Base-by-base conservation (phyloP, 257 asterid species). In the Solanum megistacrolobum region DNA sequence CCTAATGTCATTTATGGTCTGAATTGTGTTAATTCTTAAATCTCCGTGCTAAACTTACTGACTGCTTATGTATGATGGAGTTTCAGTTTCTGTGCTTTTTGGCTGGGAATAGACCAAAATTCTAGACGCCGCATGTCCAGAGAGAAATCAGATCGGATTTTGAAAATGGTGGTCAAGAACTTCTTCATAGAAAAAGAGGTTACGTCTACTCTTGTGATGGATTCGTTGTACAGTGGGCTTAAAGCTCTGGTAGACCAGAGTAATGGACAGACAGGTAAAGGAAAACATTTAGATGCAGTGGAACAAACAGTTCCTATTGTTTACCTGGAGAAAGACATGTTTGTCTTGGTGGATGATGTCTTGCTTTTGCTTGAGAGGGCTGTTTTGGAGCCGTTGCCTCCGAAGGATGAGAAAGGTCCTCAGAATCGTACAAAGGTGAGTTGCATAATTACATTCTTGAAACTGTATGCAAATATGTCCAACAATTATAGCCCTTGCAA, bases 151-250 rank as follows among this genome's bases (percentile, higher is more conserved):
- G 99, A 95, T 92, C 91, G 95, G 31, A 92, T 97, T 85, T 91
- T 96, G 62, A 96, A 93, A 93, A 93, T 93, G 60, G 93, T 97
- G 68, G 99, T 96, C 90, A 95, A 96, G 87, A 94, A 93, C 90
- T 97, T 97, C 89, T 97, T 97, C 89, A 92, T 96, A 83, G 99
- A 95, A 91, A 97, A 97, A 90, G 99, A 97, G 92, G 98, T 96
- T 90, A 93, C 98, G 16, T 96, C 99, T 83, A 97, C 99, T 55
- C 94, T 97, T 85, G 99, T 97, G 89, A 97, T 97, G 99, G 99
- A 96, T 93, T 96, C 99, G 13, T 83, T 96, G 83, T 94, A 93
- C 89, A 95, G 96, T 93, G 99, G 99, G 62, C 90, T 96, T 87
- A 96, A 95, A 94, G 98, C 98, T 90, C 93, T 97, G 83, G 95